These are phyloP conservation scores for Boletus sensibilis DNA, from an alignment of 768 basidiomycete species.

Conservation along the genomic window DNA sequence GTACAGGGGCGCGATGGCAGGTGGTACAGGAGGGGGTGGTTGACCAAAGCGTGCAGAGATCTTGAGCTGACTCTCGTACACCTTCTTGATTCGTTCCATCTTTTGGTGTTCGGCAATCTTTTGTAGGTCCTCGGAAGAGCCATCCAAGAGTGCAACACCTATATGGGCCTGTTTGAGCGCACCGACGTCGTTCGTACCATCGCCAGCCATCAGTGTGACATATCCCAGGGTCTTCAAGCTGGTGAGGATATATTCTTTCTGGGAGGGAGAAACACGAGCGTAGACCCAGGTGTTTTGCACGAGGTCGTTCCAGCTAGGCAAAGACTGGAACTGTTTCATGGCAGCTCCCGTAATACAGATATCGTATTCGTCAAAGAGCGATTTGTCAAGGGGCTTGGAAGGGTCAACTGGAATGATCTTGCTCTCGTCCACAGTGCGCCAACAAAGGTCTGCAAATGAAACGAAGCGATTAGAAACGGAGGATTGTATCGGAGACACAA, in stretches of 20 bases:
- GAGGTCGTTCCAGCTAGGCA: constrained; percentile 72
- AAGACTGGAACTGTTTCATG: constrained; percentile 79
- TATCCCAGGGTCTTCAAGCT: constrained; percentile 88
- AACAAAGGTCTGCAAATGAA: constrained; percentile 66
- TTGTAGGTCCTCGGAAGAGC: constrained; percentile 86
- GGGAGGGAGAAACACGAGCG: constrained; percentile 91
- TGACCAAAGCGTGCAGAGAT: constrained; percentile 90
- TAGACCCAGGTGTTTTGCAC: constrained; percentile 98
- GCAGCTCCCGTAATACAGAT: constrained; percentile 96
- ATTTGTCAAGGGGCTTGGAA: constrained; percentile 68
- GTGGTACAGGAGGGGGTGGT: constrained; percentile 90
- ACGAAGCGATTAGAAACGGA: background rate
- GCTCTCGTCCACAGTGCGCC: constrained; percentile 92
- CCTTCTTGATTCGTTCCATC: constrained; percentile 90
- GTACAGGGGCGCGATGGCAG: constrained; percentile 80
- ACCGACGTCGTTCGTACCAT: constrained; percentile 98
- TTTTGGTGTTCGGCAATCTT: constrained; percentile 93
- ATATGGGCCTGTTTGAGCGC: constrained; percentile 98
- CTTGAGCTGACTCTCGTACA: constrained; percentile 93
- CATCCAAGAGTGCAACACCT: constrained; percentile 90
- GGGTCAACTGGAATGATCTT: constrained; percentile 88
- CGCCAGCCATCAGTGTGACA: constrained; percentile 95
- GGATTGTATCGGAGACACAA: background rate
- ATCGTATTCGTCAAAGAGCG: constrained; percentile 84
- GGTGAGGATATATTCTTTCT: constrained; percentile 95